A percentile compares a stretch with the other conserved stretches of the same genome.
These are phyloP conservation scores for Celoporthe dispersa DNA, from an alignment of 2,329 filamentous ascomycete genomes.

Conservation along the genomic window DNA sequence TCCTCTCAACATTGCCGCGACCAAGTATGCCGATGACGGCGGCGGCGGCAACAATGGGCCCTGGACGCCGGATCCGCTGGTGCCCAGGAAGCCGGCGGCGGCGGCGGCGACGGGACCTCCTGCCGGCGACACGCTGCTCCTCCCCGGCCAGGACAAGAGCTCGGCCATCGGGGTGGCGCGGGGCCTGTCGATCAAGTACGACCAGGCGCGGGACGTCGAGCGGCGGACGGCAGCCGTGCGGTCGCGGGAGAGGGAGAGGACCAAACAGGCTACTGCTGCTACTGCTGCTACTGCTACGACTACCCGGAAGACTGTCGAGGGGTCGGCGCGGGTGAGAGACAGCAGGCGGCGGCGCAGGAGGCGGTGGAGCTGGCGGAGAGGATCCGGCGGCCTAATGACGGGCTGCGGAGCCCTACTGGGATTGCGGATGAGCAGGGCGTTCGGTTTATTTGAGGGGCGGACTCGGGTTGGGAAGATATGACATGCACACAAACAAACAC, in stretches of 20 bases:
- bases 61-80: constrained; percentile 14
- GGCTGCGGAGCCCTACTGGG: constrained; percentile 32
- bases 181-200: constrained; percentile 38
- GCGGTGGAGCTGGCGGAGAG: constrained; percentile 23
- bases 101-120: no score
- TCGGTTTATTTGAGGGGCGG: constrained; percentile 37
- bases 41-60: constrained; percentile 11
- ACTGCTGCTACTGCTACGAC: no score
- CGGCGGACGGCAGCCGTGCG: constrained; percentile 7
- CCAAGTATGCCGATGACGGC: constrained; percentile 20
- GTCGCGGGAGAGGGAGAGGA: constrained; percentile 15
- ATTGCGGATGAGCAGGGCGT: constrained; percentile 41
- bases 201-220: constrained; percentile 20
- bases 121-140: not conserved
- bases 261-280: no score
- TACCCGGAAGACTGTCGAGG: constrained; percentile 16
- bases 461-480: not conserved
- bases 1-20: constrained; percentile 28
- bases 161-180: constrained; percentile 42
- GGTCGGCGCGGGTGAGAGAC: not conserved
- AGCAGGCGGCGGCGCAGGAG: not conserved
- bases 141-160: constrained; percentile 7
- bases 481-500: not conserved
- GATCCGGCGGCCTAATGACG: constrained; percentile 28
- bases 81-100: not conserved